Conservation (phyloP, 345 rosid species). For the Anacardium occidentale region DNA sequence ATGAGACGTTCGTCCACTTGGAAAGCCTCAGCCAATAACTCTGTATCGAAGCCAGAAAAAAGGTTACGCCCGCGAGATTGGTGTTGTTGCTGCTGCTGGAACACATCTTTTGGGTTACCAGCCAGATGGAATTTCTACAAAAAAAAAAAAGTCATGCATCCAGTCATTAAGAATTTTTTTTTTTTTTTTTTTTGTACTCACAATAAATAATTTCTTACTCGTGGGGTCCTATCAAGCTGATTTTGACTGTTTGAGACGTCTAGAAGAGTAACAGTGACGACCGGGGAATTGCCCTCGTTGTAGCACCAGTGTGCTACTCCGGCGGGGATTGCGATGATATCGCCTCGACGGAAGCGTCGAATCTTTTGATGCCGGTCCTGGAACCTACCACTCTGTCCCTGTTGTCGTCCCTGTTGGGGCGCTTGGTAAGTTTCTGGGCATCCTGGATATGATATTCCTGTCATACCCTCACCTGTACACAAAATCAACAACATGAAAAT, state of each 20-base stretch:
- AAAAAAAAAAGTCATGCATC: not conserved
- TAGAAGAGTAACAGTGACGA: conserved; percentile 37
- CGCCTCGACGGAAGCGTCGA: conserved; percentile 45
- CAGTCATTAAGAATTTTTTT: not conserved
- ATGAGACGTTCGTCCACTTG: conserved; percentile 44
- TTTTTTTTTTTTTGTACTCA: not conserved
- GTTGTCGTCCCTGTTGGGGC: conserved; percentile 32
- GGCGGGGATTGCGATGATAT: conserved; percentile 44
- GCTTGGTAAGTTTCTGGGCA: conserved; percentile 73
- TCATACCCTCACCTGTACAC: conserved; percentile 46
- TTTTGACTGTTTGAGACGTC: conserved; percentile 43
- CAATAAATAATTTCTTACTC: conserved; percentile 40
- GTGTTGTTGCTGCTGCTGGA: conserved; percentile 18
- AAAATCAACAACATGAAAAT: not conserved
- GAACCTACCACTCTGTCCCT: conserved; percentile 23
- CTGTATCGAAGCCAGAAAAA: conserved; percentile 52
- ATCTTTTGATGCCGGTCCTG: conserved; percentile 63
- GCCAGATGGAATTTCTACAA: conserved; percentile 61
- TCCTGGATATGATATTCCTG: conserved; percentile 48
- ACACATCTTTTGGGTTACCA: conserved; percentile 58
- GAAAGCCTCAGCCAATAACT: conserved; percentile 55
- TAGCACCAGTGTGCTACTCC: conserved; percentile 59
- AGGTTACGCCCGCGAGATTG: conserved; percentile 10
- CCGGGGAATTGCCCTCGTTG: conserved; percentile 52
- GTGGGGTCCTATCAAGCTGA: conserved; percentile 66